phyloP scores from a whole-genome alignment of 2,329 filamentous ascomycete species.

The Orbilia quercus region DNA sequence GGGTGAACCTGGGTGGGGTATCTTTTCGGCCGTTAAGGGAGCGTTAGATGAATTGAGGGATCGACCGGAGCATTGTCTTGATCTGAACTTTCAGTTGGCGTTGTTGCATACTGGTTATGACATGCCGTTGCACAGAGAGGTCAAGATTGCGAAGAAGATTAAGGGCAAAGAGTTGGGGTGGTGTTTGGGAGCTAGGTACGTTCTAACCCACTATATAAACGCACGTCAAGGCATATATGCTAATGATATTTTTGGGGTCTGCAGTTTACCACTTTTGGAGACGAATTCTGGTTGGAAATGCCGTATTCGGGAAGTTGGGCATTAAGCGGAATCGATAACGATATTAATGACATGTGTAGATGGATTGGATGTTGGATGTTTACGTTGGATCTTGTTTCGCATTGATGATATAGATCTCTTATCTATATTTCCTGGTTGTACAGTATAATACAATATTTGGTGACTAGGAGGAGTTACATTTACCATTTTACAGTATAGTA shows the following conservation, averaged over 20 bases:
- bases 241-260: constrained; percentile 4
- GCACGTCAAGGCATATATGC: constrained; percentile 16
- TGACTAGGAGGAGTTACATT: not conserved
- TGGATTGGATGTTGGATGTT: constrained; percentile 13
- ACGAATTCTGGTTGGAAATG: constrained; percentile 86
- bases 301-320: constrained; percentile 80
- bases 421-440: constrained; percentile 9
- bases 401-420: constrained; percentile 1
- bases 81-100: constrained; percentile 95
- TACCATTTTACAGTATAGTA: too few species aligned
- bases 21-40: constrained; percentile 79
- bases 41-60: constrained; percentile 83
- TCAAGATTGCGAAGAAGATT: constrained; percentile 99
- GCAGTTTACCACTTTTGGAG: constrained; percentile 82
- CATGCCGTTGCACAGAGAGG: constrained; percentile 95
- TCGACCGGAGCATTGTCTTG: constrained; percentile 90
- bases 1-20: constrained; percentile 75
- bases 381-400: not conserved
- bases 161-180: constrained; percentile 96
- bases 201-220: constrained; percentile 26
- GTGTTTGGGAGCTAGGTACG: constrained; percentile 95
- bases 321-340: constrained; percentile 60
- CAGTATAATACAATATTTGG: constrained; percentile 26
- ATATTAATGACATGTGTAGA: constrained; percentile 24
- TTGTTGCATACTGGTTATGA: constrained; percentile 95